Evolutionary conservation across 2,329 filamentous ascomycete genomes (phyloP).

Genomic region (Claviceps sp.): DNA sequence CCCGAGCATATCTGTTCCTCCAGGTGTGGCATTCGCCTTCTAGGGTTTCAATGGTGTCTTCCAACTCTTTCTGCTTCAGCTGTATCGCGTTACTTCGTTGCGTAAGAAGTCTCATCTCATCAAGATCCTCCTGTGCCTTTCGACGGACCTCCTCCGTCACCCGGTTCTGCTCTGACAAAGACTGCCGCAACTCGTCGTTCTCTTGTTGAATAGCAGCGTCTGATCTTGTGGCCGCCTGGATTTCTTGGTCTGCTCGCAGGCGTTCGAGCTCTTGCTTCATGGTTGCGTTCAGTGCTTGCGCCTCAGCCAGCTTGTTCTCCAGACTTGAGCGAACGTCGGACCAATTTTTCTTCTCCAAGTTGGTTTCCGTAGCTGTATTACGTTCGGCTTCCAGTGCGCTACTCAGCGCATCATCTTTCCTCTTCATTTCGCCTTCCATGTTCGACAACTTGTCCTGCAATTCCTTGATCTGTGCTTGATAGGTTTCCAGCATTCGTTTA

Average conservation of each 20-base stretch:
- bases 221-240: slow-evolving; percentile 15
- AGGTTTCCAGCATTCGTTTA: slow-evolving; percentile 63
- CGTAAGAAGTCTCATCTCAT: slow-evolving; percentile 80
- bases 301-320: slow-evolving; percentile 61
- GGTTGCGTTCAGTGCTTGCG: slow-evolving; percentile 64
- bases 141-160: slow-evolving; percentile 76
- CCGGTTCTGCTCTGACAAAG: slow-evolving; percentile 61
- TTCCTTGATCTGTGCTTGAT: slow-evolving; percentile 62
- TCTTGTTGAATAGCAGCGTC: slow-evolving; percentile 49
- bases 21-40: slow-evolving; percentile 79
- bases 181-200: slow-evolving; percentile 53
- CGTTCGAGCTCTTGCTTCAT: slow-evolving; percentile 68
- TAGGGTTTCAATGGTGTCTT: slow-evolving; percentile 59
- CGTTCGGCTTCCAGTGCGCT: slow-evolving; percentile 46
- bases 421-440: slow-evolving; percentile 55
- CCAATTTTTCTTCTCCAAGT: slow-evolving; percentile 59
- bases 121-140: slow-evolving; percentile 70
- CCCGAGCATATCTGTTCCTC: slow-evolving; percentile 77
- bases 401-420: slow-evolving; percentile 59
- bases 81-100: slow-evolving; percentile 65
- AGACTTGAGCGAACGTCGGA: slow-evolving; percentile 50
- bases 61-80: slow-evolving; percentile 70
- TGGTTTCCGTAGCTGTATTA: slow-evolving; percentile 34
- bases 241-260: slow-evolving; percentile 41
- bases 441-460: slow-evolving; percentile 60